Evolutionary conservation across 2,329 filamentous ascomycete genomes (phyloP), one percentile per base, ranked within the genome.

Genomic region (Talaromyces sp.): DNA sequence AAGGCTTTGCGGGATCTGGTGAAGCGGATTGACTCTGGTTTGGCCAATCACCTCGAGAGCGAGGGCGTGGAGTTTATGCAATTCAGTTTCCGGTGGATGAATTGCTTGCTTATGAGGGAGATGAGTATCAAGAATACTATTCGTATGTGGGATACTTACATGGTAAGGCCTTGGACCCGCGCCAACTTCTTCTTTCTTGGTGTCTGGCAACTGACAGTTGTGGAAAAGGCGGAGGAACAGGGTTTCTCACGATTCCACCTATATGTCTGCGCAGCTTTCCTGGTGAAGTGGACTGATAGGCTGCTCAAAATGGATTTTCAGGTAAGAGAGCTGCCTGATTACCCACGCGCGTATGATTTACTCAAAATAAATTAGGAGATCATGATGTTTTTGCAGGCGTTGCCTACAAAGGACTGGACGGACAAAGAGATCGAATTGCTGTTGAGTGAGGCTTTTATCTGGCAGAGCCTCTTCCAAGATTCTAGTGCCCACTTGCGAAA

Each of bases 51-150:
- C 72, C 81, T 99, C 46, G 91, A 97, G 72, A 84, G 84, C 26
- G 92, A 98, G 75, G 89, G 92, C 32, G 91, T 99, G 29, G 95
- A 99, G 73, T 99, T 99, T 71, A 99, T 99, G 70, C 95, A 99
- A 72, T 99, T 99, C 77, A 97, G 92, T 76, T 99, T 99, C 74
- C 85, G 95, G 60, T 99, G 95, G 95, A 99, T 99, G 95, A 99
- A 99, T 71, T 99, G 95, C 75, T 84, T 99, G 57, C 81, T 99
- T 65, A 99, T 99, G 95, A 86, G 95, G 64, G 95, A 99, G 78
- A 90, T 99, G 65, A 96, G 90, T 72, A 93, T 99, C 60, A 90
- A 88, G 74, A 98, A 97, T 73, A 97, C 92, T 0, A 96, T 99
- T 65, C 84, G 95, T 67, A 99, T 99, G 95, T 99, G 95, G 95